Conservation (phyloP, 2,329 filamentous ascomycete genomes). For the Thyridium curvatum region DNA sequence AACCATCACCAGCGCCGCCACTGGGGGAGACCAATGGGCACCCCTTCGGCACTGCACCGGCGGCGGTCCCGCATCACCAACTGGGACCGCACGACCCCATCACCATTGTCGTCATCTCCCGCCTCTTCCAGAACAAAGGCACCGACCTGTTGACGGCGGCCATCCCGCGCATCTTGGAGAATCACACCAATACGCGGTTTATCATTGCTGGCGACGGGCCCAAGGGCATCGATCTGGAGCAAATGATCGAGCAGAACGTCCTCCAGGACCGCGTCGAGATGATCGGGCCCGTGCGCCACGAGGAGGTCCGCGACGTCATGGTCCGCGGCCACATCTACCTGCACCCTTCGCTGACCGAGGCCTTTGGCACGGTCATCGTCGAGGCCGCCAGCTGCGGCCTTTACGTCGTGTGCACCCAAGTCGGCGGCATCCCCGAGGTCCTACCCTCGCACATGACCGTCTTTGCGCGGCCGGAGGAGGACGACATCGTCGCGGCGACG, state of each 20-base stretch:
- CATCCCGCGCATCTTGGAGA: constrained; percentile 84
- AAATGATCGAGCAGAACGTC: constrained; percentile 94
- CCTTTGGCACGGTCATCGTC: constrained; percentile 96
- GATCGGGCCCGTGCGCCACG: constrained; percentile 85
- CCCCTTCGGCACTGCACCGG: no score
- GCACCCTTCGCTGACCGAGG: constrained; percentile 90
- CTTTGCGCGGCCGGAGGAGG: constrained; percentile 94
- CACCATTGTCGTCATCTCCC: constrained; percentile 94
- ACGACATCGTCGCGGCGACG: constrained; percentile 86
- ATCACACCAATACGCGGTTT: constrained; percentile 89
- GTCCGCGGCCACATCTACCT: constrained; percentile 93
- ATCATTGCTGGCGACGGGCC: constrained; percentile 94
- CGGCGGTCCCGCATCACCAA: constrained; percentile 41
- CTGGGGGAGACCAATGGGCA: constrained; percentile 17
- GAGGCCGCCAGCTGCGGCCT: constrained; percentile 93
- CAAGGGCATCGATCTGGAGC: constrained; percentile 95
- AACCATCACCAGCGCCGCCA: constrained; percentile 21
- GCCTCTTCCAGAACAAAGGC: constrained; percentile 97
- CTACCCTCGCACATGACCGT: constrained; percentile 95
- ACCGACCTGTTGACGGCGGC: constrained; percentile 95
- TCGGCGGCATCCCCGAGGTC: constrained; percentile 95
- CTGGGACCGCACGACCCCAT: constrained; percentile 81
- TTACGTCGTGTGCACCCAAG: constrained; percentile 93
- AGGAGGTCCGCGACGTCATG: constrained; percentile 97
- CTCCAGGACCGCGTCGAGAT: constrained; percentile 91